Base-by-base conservation (phyloP, 441 rosid species). In the Brassica balearica region DNA sequence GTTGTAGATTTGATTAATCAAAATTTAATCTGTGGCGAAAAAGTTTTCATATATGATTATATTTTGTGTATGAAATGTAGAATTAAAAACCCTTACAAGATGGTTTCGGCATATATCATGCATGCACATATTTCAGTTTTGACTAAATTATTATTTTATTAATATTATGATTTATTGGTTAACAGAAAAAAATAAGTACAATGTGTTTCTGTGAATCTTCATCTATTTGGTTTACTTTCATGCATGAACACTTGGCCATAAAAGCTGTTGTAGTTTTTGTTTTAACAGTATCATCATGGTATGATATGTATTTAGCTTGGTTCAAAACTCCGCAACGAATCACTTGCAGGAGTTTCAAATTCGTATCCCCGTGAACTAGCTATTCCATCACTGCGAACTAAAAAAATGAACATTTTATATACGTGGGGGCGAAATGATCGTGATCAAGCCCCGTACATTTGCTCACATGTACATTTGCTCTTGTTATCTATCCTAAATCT, bases 321-420 rank as follows among this genome's bases (percentile, higher is more conserved):
- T 68, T 43, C 55, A 48, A 48, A 68, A 15, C 32, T 25, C 66
- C 15, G 55, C 2, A 38, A 14, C 14, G 15, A 20, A 20, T 58
- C 25, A 23, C 46, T 43, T 75, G 68, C 32, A 68, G 60, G 55
- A 48, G 55, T 3, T 48, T 12, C 14, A 15, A 2, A 14, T 69
- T 63, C 59, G 10, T 64, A 64, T 41, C 2, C 29, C n/a, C 43
- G 36, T 77, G 66, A 64, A 12, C 53, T 46, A 46, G 14, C 71
- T 25, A 25, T 25, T 17, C 22, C 15, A 64, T 36, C 7, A 70
- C 5, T 64, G 71, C 34, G 29, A 77, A 64, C 23, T 62, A 23
- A 10, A 46, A 12, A 68, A 29, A 7, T 59, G 15, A 23, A 38
- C n/a, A 4, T 19, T 59, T 27, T 43, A 7, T 43, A 6, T 34